Base-by-base conservation (phyloP, 2,329 filamentous ascomycete species). In the Mariannaea sp. region DNA sequence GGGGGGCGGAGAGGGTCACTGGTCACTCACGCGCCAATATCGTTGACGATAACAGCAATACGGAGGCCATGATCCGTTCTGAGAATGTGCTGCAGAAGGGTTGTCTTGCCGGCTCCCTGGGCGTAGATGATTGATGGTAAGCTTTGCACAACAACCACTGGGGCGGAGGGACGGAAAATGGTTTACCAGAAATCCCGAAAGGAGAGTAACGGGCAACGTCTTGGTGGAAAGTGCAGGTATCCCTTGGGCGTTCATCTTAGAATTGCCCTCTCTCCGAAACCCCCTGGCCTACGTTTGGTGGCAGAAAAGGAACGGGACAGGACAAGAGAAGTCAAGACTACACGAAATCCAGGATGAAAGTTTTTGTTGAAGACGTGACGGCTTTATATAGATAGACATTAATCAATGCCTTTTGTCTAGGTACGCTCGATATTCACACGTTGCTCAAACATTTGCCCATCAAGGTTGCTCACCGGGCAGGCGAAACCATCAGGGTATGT, bases 11-110 rank as follows among this genome's bases (percentile, higher is more conserved):
- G n/a, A n/a, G n/a, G n/a, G n/a, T n/a, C n/a, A n/a, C n/a, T n/a
- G n/a, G n/a, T n/a, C n/a, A 70, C 77, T 60, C 43, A 81, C 79
- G 78, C 77, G 56, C 82, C 82, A 71, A 90, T 88, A 55, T 90
- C 87, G 59, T 90, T 90, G 30, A 90, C 86, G 17, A 90, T 86
- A 12, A 90, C 82, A 1, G 86, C 87, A 52, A 90, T 88, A 1
- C 80, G 78, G 7, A 89, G 75, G 1, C 86, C 84, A 69, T 90
- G 87, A 4, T 87, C 77, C 1, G 82, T 84, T 29, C 80, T 80
- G 5, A 90, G 79, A 44, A 90, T 87, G 55, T 89, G 82, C 55
- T 88, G 81, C 0, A 90, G 76, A 0, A 90, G 76, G 0, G 87
- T 89, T 0, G 87, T 89, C 67, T 90, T 90, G 1, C 87, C 87